Percentiles rank a stretch among this genome's conserved stretches.
Evolutionary conservation across 2,329 filamentous ascomycete genomes (phyloP).

Genomic region (Cordyceps javanica): DNA sequence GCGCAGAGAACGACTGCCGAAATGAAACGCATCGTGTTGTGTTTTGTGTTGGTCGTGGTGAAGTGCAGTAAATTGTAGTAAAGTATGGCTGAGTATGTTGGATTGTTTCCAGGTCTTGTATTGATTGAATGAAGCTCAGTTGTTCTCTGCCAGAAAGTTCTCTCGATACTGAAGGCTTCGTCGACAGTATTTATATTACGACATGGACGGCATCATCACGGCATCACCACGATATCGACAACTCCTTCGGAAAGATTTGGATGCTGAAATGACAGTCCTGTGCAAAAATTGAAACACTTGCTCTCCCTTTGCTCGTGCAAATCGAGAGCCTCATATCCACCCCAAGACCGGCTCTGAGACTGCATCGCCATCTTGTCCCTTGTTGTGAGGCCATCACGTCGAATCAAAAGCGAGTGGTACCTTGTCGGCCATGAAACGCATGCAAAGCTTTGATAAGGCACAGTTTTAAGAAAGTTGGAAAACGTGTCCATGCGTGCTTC

Average conservation of each 20-base stretch:
- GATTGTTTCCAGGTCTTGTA: not conserved
- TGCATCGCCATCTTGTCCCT: not conserved
- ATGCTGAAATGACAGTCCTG: not conserved
- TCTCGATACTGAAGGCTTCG: not conserved
- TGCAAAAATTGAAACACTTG: not conserved
- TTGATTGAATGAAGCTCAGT: not conserved
- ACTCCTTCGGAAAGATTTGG: not conserved
- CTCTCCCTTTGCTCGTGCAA: not conserved
- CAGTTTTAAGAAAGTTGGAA: not conserved
- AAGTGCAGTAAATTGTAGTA: not conserved
- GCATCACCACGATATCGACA: not conserved
- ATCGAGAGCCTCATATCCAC: not conserved
- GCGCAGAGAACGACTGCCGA: not conserved
- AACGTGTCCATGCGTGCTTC: not conserved
- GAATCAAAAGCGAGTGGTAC: not conserved
- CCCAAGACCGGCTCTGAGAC: not conserved
- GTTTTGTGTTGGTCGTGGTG: not conserved
- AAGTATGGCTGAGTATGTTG: not conserved
- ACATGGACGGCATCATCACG: not conserved
- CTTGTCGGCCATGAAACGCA: not conserved
- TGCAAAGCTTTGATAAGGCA: not conserved
- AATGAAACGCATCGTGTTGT: not conserved
- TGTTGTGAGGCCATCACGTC: not conserved
- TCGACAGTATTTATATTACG: not conserved
- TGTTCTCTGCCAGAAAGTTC: not conserved